Conservation (phyloP, 2,329 filamentous ascomycete genomes). For the Stemphylium vesicarium region DNA sequence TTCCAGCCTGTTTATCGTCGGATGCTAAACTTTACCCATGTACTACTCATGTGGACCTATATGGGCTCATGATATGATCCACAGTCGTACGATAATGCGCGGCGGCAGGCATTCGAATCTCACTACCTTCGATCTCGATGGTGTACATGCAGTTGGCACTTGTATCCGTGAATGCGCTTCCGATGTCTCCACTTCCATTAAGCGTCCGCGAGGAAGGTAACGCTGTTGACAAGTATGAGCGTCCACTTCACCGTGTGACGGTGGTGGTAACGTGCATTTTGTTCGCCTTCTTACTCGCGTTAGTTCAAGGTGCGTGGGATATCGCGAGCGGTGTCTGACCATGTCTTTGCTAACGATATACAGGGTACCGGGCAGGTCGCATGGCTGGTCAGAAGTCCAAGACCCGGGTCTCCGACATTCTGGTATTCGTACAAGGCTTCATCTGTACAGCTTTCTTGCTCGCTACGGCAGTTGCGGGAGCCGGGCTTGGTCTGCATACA, state of each 20-base stretch:
- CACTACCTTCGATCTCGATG: not conserved
- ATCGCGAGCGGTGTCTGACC: not conserved
- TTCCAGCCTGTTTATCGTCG: not conserved
- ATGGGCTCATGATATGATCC: not conserved
- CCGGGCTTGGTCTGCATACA: slow-evolving; percentile 36
- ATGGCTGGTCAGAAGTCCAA: slow-evolving; percentile 17
- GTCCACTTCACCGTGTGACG: slow-evolving; percentile 9
- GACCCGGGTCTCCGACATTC: slow-evolving; percentile 20
- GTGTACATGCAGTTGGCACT: not conserved
- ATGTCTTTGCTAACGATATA: not conserved
- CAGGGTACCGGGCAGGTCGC: slow-evolving; percentile 30
- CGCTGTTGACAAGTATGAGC: slow-evolving; percentile 11
- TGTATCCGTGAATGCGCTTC: not conserved
- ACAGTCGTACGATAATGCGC: not conserved
- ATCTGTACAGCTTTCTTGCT: slow-evolving; percentile 33
- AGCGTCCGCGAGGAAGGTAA: not conserved
- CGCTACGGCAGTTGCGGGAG: slow-evolving; percentile 32
- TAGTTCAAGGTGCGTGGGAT: slow-evolving; percentile 23
- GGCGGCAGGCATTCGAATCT: not conserved
- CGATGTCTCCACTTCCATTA: not conserved
- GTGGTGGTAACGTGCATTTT: slow-evolving; percentile 22
- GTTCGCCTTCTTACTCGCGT: slow-evolving; percentile 23
- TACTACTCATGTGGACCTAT: not conserved
- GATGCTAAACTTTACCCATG: not conserved
- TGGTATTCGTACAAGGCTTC: slow-evolving; percentile 28